A percentile compares a stretch with the other conserved stretches of the same genome.
phyloP scores from a whole-genome alignment of 768 basidiomycete species.

The Termitomyces eurrhizus region DNA sequence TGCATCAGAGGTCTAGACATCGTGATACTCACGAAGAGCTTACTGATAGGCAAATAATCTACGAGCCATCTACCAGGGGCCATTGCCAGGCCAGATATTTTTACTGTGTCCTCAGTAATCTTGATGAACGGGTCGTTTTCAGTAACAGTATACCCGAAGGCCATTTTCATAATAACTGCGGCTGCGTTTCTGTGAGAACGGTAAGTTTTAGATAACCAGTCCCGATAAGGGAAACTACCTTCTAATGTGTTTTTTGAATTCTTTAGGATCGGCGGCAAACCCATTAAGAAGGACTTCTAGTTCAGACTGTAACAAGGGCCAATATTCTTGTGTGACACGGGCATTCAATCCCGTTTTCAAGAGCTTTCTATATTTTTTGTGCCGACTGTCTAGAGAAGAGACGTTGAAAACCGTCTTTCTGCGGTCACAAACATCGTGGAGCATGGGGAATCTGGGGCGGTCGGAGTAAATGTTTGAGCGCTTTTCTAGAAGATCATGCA shows the following conservation, averaged over 20 bases:
- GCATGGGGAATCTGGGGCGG: slow-evolving; percentile 45
- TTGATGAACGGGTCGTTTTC: slow-evolving; percentile 35
- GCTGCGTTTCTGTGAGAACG: slow-evolving; percentile 27
- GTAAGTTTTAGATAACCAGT: neutral
- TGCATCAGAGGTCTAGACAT: neutral
- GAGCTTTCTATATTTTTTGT: slow-evolving; percentile 38
- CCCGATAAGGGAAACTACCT: slow-evolving; percentile 20
- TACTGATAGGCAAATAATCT: slow-evolving; percentile 38
- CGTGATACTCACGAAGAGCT: slow-evolving; percentile 1
- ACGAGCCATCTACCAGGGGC: slow-evolving; percentile 42
- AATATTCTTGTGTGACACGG: slow-evolving; percentile 31
- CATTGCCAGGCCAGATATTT: slow-evolving; percentile 36
- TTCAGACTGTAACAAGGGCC: slow-evolving; percentile 33
- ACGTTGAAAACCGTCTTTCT: slow-evolving; percentile 41
- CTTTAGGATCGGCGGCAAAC: slow-evolving; percentile 25
- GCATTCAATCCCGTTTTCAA: slow-evolving; percentile 33
- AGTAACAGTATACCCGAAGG: slow-evolving; percentile 38
- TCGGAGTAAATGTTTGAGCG: slow-evolving; percentile 54
- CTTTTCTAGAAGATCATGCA: slow-evolving; percentile 46
- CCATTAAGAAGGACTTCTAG: slow-evolving; percentile 28
- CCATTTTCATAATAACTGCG: slow-evolving; percentile 38
- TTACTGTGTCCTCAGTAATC: slow-evolving; percentile 34
- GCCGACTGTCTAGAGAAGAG: slow-evolving; percentile 31
- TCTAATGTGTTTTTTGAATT: slow-evolving; percentile 33
- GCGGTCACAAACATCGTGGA: slow-evolving; percentile 37